Evolutionary conservation across 805 yeast genomes (phyloP).

Genomic region (Candida suzukii): DNA sequence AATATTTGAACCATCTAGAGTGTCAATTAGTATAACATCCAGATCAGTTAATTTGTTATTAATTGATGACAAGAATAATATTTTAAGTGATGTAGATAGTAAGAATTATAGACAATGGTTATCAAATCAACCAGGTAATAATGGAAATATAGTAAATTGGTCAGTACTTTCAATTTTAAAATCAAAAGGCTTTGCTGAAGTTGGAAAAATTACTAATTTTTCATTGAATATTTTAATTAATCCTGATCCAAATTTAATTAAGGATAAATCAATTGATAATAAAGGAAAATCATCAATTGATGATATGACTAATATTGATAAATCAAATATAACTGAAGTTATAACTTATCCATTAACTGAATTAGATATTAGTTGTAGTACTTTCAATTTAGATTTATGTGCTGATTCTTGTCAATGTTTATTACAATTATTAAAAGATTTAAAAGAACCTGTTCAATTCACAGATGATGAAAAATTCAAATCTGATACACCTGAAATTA

Average conservation of each 20-base stretch:
- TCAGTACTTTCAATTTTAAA: constrained; percentile 33
- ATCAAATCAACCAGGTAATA: constrained; percentile 6
- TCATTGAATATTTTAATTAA: constrained; percentile 24
- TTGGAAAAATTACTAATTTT: constrained; percentile 39
- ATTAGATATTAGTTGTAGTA: constrained; percentile 42
- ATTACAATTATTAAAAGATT: constrained; percentile 58
- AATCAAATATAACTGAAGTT: neutral
- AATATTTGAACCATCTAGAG: constrained; percentile 15
- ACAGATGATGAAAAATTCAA: constrained; percentile 55
- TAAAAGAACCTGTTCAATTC: constrained; percentile 61
- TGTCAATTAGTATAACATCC: constrained; percentile 36
- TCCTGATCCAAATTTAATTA: neutral
- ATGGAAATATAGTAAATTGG: constrained; percentile 24
- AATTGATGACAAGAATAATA: constrained; percentile 52
- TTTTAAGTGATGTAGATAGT: constrained; percentile 23
- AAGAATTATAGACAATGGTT: constrained; percentile 16
- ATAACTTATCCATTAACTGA: constrained; percentile 26
- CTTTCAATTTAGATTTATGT: constrained; percentile 49
- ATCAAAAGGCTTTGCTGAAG: constrained; percentile 43
- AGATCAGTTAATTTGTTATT: constrained; percentile 45
- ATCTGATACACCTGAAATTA: constrained; percentile 26
- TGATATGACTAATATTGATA: no score
- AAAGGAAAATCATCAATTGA: no score
- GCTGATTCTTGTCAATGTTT: constrained; percentile 81
- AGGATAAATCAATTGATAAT: no score